Evolutionary conservation across 169 alveolate species (phyloP), one percentile per base, ranked within the genome.

Genomic region (Plasmodium yoelii): DNA sequence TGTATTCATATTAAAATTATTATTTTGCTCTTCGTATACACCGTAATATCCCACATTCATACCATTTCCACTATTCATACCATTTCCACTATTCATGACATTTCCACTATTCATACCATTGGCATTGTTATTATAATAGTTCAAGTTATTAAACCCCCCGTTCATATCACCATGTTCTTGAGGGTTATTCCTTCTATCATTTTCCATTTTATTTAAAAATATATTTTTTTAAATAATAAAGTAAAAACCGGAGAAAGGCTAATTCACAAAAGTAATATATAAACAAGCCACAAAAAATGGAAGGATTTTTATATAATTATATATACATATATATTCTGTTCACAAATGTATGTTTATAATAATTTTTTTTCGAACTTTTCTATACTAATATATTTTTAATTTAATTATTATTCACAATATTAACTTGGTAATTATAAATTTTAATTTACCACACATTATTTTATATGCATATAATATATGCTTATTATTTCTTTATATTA

Each of bases 201-300:
- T 46, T 39, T 65, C 88, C 88, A 75, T 65, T 26, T 47, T 75
- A 34, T n/a, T 34, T 34, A 34, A 34, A 34, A 34, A 34, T 3
- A 34, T 2, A 22, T 24, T 18, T 19, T 13, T 22, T 13, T 19
- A 61, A 18, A 61, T 19, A 7, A 60, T 13, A 51, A 60, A 15
- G 10, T 61, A 19, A 22, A 18, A 13, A 61, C 18, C 19, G 26
- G 18, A 42, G 15, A n/a, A 61, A 61, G 42, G 42, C 8, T 9
- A n/a, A 13, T 13, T 5, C 26, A 12, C 7, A 61, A 22, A 15
- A 24, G 19, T 19, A 61, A 10, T 5, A 61, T 19, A 22, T 19
- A 19, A 9, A 26, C 70, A 4, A 10, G 10, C n/a, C 18, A 61
- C 19, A 26, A 22, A 61, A 7, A 24, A 22, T 19, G 2, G 42